phyloP scores from a whole-genome alignment of 305 asterid species.

The Striga hermonthica region DNA sequence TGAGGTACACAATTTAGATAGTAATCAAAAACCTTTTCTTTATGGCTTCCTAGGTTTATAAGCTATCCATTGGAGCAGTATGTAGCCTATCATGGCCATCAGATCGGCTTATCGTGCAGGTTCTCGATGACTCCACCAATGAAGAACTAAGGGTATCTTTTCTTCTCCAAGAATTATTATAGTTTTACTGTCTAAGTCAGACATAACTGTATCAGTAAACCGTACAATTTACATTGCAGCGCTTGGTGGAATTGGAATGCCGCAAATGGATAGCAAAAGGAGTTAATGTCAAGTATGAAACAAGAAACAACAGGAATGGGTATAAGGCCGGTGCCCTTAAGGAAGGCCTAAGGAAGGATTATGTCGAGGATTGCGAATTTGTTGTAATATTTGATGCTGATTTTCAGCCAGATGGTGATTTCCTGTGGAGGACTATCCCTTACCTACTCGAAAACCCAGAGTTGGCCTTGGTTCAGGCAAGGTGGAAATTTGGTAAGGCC shows the following conservation, averaged over 20 bases:
- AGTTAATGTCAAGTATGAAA: conserved; percentile 42
- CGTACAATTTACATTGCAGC: conserved; percentile 26
- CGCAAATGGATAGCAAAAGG: conserved; percentile 43
- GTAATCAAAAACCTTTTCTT: conserved; percentile 14
- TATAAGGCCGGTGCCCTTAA: conserved; percentile 55
- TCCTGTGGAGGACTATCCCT: conserved; percentile 47
- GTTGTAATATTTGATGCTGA: conserved; percentile 50
- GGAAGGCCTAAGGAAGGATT: conserved; percentile 43
- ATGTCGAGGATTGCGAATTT: conserved; percentile 44
- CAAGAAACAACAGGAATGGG: conserved; percentile 47
- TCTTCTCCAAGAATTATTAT: conserved; percentile 8
- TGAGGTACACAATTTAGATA: conserved; percentile 11
- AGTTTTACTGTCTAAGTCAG: conserved; percentile 2
- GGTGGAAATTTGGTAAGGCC: conserved; percentile 49
- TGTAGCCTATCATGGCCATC: conserved; percentile 51
- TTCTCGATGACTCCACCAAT: conserved; percentile 54
- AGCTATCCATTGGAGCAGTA: conserved; percentile 53
- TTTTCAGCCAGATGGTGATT: conserved; percentile 48
- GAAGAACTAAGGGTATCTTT: conserved; percentile 34
- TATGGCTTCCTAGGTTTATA: conserved; percentile 36
- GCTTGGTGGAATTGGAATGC: conserved; percentile 47
- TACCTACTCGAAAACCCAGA: conserved; percentile 45
- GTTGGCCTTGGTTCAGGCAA: conserved; percentile 49
- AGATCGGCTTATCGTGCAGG: conserved; percentile 42
- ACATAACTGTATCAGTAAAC: conserved; percentile 7